Percentiles rank a stretch among this genome's conserved stretches.
phyloP scores from a whole-genome alignment of 2,329 filamentous ascomycete genomes.

The Ophiocordyceps camponoti-rufipedis region DNA sequence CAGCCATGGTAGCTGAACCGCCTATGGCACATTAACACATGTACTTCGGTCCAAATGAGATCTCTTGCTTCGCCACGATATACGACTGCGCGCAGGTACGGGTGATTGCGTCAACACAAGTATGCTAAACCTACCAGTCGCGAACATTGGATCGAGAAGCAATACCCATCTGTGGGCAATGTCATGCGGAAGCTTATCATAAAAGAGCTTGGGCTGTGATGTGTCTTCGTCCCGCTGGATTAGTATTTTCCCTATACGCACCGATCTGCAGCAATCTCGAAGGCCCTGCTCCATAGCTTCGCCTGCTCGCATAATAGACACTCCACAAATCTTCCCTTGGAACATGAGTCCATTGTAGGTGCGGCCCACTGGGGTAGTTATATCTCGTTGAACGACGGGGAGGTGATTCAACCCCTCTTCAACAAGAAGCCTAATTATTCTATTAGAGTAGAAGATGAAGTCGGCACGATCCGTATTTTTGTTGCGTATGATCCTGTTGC shows the following conservation, averaged over 20 bases:
- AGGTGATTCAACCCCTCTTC: conserved; percentile 96
- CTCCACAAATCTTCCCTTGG: conserved; percentile 94
- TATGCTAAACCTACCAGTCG: conserved; percentile 47
- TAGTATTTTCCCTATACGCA: conserved; percentile 93
- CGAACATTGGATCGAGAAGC: conserved; percentile 96
- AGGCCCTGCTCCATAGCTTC: conserved; percentile 98
- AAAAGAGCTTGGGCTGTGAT: conserved; percentile 78
- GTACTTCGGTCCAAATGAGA: conserved; percentile 2
- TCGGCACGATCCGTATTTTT: conserved; percentile 79
- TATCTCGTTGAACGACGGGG: conserved; percentile 71
- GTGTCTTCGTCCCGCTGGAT: conserved; percentile 98
- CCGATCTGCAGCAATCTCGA: conserved; percentile 91
- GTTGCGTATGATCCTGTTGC: conserved; percentile 76
- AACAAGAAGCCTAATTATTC: conserved; percentile 89
- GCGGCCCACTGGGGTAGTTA: conserved; percentile 80
- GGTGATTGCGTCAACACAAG: not conserved
- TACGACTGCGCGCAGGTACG: not conserved
- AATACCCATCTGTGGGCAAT: conserved; percentile 88
- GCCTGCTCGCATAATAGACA: conserved; percentile 94
- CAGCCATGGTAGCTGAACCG: conserved; percentile 91
- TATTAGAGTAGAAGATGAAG: conserved; percentile 98
- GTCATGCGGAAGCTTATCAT: conserved; percentile 91
- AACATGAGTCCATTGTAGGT: conserved; percentile 86
- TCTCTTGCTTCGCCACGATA: not conserved
- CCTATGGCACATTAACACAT: conserved; percentile 27